Evolutionary conservation across 2,329 filamentous ascomycete species (phyloP).

Genomic region (Sporothrix inflata): DNA sequence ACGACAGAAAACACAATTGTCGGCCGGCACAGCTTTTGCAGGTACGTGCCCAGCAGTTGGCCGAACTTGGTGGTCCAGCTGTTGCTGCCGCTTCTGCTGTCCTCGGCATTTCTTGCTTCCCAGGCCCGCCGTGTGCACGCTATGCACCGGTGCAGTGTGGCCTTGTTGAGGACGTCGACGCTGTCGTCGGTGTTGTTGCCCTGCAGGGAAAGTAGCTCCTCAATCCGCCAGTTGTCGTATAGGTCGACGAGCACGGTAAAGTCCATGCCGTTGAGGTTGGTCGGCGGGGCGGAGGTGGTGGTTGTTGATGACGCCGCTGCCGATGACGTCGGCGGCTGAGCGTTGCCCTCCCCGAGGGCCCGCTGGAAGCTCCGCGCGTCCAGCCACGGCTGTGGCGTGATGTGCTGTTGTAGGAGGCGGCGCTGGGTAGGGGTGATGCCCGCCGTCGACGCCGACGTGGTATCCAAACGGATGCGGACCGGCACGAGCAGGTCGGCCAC

Average conservation of each 20-base stretch:
- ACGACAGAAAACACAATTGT: constrained; percentile 32
- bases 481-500: constrained; percentile 32
- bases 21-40: constrained; percentile 30
- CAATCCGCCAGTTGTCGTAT: constrained; percentile 33
- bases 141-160: constrained; percentile 31
- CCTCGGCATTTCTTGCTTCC: constrained; percentile 21
- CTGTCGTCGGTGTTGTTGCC: background rate
- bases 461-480: constrained; percentile 9
- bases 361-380: constrained; percentile 1
- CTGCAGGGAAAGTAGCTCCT: constrained; percentile 32
- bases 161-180: constrained; percentile 28
- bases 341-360: background rate
- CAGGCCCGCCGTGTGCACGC: constrained; percentile 29
- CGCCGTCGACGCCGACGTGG: background rate
- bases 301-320: background rate
- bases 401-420: background rate
- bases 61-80: constrained; percentile 27
- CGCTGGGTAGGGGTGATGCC: constrained; percentile 11
- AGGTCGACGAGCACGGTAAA: constrained; percentile 31
- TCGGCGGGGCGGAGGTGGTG: background rate
- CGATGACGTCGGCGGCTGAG: background rate
- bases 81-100: background rate
- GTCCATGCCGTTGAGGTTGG: constrained; percentile 30
- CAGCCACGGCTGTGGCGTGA: background rate
- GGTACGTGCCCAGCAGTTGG: constrained; percentile 5